phyloP scores from a whole-genome alignment of 2,329 filamentous ascomycete species.

The Elsinoe ampelina region DNA sequence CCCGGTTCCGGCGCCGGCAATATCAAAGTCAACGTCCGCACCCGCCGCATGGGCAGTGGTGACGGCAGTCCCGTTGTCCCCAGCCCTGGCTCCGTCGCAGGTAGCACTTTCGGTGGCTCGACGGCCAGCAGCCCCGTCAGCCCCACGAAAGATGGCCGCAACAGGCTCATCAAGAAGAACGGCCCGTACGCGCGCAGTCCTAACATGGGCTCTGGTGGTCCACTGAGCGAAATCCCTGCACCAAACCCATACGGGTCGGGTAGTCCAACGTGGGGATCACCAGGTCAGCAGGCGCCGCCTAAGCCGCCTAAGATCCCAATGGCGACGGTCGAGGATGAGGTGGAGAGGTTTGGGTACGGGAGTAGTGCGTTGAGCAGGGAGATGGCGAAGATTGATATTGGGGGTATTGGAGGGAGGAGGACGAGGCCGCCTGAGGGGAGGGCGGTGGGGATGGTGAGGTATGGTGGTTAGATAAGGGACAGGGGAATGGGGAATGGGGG shows the following conservation, averaged over 20 bases:
- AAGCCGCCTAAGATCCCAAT: conserved; percentile 64
- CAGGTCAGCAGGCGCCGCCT: conserved; percentile 40
- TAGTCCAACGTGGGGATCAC: conserved; percentile 32
- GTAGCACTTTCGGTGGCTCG: neutral
- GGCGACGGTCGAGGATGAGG: conserved; percentile 30
- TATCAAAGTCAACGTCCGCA: conserved; percentile 27
- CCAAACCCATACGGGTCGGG: conserved; percentile 40
- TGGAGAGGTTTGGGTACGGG: conserved; percentile 31
- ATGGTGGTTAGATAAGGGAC: neutral
- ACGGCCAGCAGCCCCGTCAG: conserved; percentile 18
- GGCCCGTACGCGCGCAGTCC: conserved; percentile 12
- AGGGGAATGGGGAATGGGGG: neutral
- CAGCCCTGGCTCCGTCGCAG: conserved; percentile 26
- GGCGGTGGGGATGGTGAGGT: conserved; percentile 18
- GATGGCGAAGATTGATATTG: conserved; percentile 47
- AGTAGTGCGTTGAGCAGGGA: conserved; percentile 59
- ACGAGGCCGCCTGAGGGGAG: conserved; percentile 21
- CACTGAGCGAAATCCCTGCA: conserved; percentile 20
- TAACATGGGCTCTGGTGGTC: neutral
- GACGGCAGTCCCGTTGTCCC: conserved; percentile 15
- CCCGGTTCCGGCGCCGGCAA: conserved; percentile 16
- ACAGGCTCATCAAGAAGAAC: conserved; percentile 56
- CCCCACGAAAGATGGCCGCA: conserved; percentile 37
- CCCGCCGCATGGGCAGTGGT: conserved; percentile 15
- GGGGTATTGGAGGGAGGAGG: conserved; percentile 19